Conservation (phyloP, 768 basidiomycete genomes). For the Collybia sordida region DNA sequence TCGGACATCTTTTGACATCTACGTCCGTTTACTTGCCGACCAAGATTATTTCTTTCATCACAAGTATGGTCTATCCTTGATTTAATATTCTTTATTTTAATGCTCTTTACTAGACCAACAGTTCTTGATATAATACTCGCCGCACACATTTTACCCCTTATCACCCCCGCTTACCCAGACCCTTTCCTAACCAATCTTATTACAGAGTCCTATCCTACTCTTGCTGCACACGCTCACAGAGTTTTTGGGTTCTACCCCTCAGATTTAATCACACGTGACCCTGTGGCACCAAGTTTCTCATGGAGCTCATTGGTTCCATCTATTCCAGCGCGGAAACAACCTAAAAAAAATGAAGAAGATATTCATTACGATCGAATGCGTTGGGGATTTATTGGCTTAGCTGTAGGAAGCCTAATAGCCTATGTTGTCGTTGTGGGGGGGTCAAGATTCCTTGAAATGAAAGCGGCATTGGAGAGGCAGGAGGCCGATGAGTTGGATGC, state of each 20-base stretch:
- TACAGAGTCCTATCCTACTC: constrained; percentile 50
- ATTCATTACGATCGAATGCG: constrained; percentile 45
- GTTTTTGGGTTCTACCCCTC: constrained; percentile 31
- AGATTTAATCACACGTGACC: constrained; percentile 14
- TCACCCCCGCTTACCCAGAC: constrained; percentile 61
- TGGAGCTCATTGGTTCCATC: constrained; percentile 40
- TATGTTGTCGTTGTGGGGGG: constrained; percentile 31
- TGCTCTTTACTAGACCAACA: constrained; percentile 44
- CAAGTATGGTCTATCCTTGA: constrained; percentile 31
- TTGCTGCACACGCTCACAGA: constrained; percentile 58
- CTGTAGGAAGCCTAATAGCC: constrained; percentile 39
- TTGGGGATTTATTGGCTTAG: constrained; percentile 53
- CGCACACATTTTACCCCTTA: constrained; percentile 63
- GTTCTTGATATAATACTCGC: constrained; percentile 67
- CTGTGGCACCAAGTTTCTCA: constrained; percentile 20
- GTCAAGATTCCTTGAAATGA: constrained; percentile 4
- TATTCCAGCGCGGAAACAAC: constrained; percentile 15
- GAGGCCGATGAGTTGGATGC: constrained; percentile 8
- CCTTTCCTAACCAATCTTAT: constrained; percentile 55
- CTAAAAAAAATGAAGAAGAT: constrained; percentile 39
- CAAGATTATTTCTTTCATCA: constrained; percentile 52
- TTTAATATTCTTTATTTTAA: not conserved
- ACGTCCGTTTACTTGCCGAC: constrained; percentile 52
- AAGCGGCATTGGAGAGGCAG: not conserved
- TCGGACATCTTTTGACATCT: constrained; percentile 53